phyloP scores from a whole-genome alignment of 495 filamentous ascomycete species.

The Tetracladium setigerum region DNA sequence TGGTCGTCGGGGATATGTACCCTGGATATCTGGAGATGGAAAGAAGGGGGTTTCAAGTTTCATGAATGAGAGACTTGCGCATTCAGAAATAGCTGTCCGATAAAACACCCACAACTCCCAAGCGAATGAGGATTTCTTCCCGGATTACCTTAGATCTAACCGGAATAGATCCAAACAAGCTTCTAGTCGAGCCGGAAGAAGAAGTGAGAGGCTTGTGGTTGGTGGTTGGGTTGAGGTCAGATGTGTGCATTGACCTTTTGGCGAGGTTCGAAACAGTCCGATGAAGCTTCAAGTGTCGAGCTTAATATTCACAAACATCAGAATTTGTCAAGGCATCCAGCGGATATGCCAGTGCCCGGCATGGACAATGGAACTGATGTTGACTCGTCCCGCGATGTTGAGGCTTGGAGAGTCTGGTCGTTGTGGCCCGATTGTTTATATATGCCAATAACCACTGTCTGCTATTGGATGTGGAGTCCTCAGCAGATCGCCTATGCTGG shows the following conservation, averaged over 20 bases:
- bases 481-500: constrained; percentile 17
- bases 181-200: constrained; percentile 12
- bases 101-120: too few species aligned
- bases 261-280: constrained; percentile 23
- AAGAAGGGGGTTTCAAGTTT: constrained; percentile 16
- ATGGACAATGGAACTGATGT: constrained; percentile 12
- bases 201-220: constrained; percentile 9
- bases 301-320: constrained; percentile 13
- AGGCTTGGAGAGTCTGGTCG: constrained; percentile 15
- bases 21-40: constrained; percentile 15
- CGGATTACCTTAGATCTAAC: constrained; percentile 18
- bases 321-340: constrained; percentile 13
- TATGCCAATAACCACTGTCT: constrained; percentile 11
- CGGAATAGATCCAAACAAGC: constrained; percentile 12
- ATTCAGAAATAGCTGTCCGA: constrained; percentile 1
- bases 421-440: constrained; percentile 9
- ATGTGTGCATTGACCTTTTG: constrained; percentile 22
- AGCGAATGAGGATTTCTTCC: constrained; percentile 2
- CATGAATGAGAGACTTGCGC: constrained; percentile 9
- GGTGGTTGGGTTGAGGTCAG: constrained; percentile 8
- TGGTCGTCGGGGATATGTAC: constrained; percentile 15
- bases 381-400: constrained; percentile 15
- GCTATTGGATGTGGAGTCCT: constrained; percentile 15
- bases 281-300: constrained; percentile 21
- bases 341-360: constrained; percentile 17